Evolutionary conservation across 441 rosid genomes (phyloP), one percentile per base, ranked within the genome.

Genomic region (Eugenia klotzschiana): DNA sequence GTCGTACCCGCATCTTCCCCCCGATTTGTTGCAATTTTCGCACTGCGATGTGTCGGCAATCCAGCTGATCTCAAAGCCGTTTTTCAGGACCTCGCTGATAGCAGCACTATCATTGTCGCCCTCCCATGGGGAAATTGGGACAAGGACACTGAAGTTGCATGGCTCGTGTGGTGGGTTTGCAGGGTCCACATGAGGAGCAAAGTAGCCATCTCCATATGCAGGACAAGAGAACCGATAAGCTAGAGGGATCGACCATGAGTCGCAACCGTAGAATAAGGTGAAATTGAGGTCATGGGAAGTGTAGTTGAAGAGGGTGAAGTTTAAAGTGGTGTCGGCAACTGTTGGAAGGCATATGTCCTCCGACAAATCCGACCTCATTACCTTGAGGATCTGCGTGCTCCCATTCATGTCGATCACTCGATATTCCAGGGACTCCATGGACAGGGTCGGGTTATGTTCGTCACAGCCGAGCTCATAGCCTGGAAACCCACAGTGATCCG

Each of bases 381-480:
- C 20, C 69, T 57, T 0, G 1, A 57, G 37, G 37, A 26, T 26
- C 9, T 26, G 69, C 2, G 1, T 0, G 10, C 1, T 14, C 69
- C 0, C 2, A 57, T 57, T 1, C 0, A 26, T 26, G 10, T 26
- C 9, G 20, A 57, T 0, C 0, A 57, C 69, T 5, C 37, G 69
- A 57, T 13, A 57, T 57, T 26, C 20, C 1, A 26, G 5, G 37
- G 37, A 57, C 37, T 3, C 20, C 37, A 57, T 26, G 1, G 33
- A 57, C 33, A 57, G 20, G 18, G 2, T 57, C 20, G 2, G 69
- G 69, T 46, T 1, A 58, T 0, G 10, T 26, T 2, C 0, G 1
- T 58, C 40, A 1, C 72, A 58, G 40, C 0, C 0, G 0, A 58
- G 72, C 40, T 58, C 41, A 1, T 58, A 58, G 3, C 23, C 23